These are phyloP conservation scores for Fusarium proliferatum DNA, from an alignment of 2,329 filamentous ascomycete genomes.

Conservation along the genomic window DNA sequence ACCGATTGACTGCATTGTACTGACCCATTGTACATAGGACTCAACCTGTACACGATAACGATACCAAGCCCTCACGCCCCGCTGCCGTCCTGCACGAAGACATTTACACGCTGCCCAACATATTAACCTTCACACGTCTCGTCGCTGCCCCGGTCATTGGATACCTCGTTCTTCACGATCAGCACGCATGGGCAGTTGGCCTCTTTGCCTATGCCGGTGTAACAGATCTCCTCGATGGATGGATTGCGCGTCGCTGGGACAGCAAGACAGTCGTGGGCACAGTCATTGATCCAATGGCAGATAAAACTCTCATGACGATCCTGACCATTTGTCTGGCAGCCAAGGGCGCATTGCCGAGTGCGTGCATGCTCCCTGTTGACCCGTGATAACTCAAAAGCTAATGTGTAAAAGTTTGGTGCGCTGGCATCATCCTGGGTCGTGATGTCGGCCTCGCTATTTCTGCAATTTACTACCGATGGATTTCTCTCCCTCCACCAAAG, in stretches of 20 bases:
- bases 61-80: background rate
- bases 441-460: conserved; percentile 85
- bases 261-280: conserved; percentile 94
- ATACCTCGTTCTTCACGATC: conserved; percentile 86
- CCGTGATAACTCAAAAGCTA: background rate
- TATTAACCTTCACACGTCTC: conserved; percentile 88
- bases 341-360: conserved; percentile 84
- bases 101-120: conserved; percentile 96
- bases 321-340: conserved; percentile 85
- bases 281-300: conserved; percentile 95
- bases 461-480: conserved; percentile 96
- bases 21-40: conserved; percentile 12
- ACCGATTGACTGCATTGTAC: background rate
- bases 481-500: conserved; percentile 91
- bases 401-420: conserved; percentile 77
- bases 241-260: conserved; percentile 89
- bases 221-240: conserved; percentile 93
- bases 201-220: conserved; percentile 94
- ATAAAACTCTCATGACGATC: conserved; percentile 96
- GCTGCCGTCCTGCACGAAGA: conserved; percentile 71
- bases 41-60: background rate
- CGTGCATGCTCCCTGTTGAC: conserved; percentile 46
- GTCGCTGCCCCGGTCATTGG: conserved; percentile 85
- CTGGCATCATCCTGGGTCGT: conserved; percentile 88
- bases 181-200: conserved; percentile 80